Conservation (phyloP, 345 rosid genomes). For the Murraya paniculata region DNA sequence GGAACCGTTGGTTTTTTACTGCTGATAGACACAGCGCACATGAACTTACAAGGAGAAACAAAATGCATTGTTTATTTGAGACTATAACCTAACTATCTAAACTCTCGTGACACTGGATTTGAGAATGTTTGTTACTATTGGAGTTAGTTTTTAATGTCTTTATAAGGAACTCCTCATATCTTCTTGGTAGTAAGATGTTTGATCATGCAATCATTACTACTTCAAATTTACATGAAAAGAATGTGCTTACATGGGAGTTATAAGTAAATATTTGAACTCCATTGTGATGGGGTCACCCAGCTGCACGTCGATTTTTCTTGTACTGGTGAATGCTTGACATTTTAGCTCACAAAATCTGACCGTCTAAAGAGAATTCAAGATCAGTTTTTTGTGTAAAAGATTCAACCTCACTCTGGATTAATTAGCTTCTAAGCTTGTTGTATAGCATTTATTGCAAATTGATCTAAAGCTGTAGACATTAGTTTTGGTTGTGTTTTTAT, state of each 20-base stretch:
- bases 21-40: neutral
- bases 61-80: neutral
- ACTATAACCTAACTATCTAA: neutral
- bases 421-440: neutral
- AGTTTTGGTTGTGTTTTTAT: neutral
- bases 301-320: neutral
- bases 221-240: neutral
- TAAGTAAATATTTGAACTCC: neutral
- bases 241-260: neutral
- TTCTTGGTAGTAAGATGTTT: neutral
- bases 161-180: neutral
- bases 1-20: neutral
- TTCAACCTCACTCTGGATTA: neutral
- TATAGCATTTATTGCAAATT: neutral
- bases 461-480: neutral
- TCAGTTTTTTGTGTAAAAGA: too few species aligned
- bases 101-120: neutral
- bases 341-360: too few species aligned
- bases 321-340: neutral
- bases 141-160: too few species aligned
- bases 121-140: neutral
- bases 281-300: neutral
- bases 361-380: too few species aligned
- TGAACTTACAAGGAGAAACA: neutral
- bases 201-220: neutral